A percentile compares a stretch with the other conserved stretches of the same genome.
Evolutionary conservation across 805 yeast species (phyloP).

Genomic region (Blastobotrys americana): DNA sequence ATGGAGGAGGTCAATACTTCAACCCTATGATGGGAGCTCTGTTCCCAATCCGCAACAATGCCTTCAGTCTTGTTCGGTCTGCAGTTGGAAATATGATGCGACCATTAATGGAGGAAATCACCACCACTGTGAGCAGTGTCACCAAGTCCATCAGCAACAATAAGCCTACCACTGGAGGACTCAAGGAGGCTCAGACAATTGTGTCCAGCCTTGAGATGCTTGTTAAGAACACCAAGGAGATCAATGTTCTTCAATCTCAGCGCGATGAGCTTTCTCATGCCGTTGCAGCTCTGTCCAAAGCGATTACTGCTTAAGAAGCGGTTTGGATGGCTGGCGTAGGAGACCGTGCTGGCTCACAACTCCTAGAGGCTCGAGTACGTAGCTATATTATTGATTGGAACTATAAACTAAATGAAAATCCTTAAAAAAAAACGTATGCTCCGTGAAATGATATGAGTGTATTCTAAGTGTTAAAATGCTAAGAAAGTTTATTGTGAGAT

Average conservation of each 20-base stretch:
- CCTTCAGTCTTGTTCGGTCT: background rate
- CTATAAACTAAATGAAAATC: too few species aligned
- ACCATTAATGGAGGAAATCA: background rate
- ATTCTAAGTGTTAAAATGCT: background rate
- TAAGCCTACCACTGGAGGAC: background rate
- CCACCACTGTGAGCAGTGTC: background rate
- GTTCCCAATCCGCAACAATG: background rate
- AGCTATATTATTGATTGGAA: too few species aligned
- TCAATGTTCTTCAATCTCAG: background rate
- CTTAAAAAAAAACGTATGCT: constrained; percentile 21
- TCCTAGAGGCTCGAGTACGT: too few species aligned
- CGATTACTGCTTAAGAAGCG: background rate
- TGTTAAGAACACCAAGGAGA: background rate
- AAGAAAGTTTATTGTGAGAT: too few species aligned
- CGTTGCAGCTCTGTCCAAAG: background rate
- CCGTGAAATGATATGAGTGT: constrained; percentile 13
- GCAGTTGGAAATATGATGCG: background rate
- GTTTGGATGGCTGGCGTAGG: too few species aligned
- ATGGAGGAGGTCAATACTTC: background rate
- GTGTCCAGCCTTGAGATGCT: background rate
- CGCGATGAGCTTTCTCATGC: background rate
- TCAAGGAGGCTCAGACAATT: background rate
- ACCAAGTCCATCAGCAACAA: background rate
- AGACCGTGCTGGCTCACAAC: too few species aligned
- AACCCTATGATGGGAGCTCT: background rate